Percentiles rank a stretch among this genome's conserved stretches.
Evolutionary conservation across 2,329 filamentous ascomycete species (phyloP).

Genomic region (Coleophoma eucalyptorum): DNA sequence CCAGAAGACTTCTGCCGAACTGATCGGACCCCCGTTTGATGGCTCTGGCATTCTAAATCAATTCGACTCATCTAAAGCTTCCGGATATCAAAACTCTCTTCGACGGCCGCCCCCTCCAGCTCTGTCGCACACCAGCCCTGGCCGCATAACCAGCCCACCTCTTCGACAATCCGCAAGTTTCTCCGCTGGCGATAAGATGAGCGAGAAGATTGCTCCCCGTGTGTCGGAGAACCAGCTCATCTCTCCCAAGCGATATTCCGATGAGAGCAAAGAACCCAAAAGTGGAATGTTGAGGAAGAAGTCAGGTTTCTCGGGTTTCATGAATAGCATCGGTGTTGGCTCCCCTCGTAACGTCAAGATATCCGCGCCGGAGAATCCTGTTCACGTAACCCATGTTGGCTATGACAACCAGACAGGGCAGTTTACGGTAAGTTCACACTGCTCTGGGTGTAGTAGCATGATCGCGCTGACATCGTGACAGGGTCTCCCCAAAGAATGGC

Average conservation of each 20-base stretch:
- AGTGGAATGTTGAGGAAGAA: slow-evolving; percentile 70
- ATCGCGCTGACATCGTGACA: slow-evolving; percentile 29
- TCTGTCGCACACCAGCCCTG: slow-evolving; percentile 48
- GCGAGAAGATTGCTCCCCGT: slow-evolving; percentile 38
- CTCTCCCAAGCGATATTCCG: slow-evolving; percentile 71
- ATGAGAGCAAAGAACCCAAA: slow-evolving; percentile 66
- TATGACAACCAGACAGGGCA: slow-evolving; percentile 95
- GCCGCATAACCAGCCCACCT: slow-evolving; percentile 49
- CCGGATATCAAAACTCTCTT: slow-evolving; percentile 28
- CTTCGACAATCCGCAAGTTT: slow-evolving; percentile 67
- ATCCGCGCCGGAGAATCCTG: slow-evolving; percentile 95
- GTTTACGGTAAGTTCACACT: slow-evolving; percentile 65
- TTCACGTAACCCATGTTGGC: slow-evolving; percentile 96
- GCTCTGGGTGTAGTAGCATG: too few species aligned
- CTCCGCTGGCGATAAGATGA: slow-evolving; percentile 48
- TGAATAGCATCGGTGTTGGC: slow-evolving; percentile 75
- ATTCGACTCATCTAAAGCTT: slow-evolving; percentile 42
- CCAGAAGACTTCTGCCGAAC: slow-evolving; percentile 49
- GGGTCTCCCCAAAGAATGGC: slow-evolving; percentile 98
- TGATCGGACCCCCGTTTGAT: slow-evolving; percentile 65
- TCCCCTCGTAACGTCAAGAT: slow-evolving; percentile 90
- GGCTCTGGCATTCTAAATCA: slow-evolving; percentile 57
- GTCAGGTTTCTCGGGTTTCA: slow-evolving; percentile 81
- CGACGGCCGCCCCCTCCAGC: slow-evolving; percentile 38
- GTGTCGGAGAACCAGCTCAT: slow-evolving; percentile 41